These are phyloP conservation scores for Trypanosoma scelopori DNA, from an alignment of 208 protist species.

Conservation along the genomic window DNA sequence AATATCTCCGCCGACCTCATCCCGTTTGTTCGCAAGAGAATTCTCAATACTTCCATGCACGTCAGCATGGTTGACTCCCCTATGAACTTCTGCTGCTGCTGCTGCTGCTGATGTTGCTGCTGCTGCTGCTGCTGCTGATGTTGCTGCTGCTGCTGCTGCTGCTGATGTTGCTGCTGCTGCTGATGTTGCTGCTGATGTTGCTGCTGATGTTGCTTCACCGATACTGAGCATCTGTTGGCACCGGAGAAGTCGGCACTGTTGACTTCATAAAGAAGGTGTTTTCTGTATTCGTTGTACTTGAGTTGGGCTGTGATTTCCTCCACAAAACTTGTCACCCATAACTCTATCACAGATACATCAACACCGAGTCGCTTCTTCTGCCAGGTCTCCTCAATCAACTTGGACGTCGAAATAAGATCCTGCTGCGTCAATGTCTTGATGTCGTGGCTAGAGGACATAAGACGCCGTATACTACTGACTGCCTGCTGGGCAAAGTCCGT, in stretches of 20 bases:
- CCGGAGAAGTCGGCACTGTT: too few relatives aligned
- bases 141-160: not conserved
- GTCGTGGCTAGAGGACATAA: conserved; percentile 49
- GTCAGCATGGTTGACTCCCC: conserved; percentile 53
- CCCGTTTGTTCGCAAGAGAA: conserved; percentile 32
- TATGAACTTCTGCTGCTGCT: conserved; percentile 7
- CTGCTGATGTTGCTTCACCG: too few relatives aligned
- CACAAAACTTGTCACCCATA: conserved; percentile 37
- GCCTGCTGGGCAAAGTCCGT: conserved; percentile 64
- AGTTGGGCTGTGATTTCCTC: conserved; percentile 43
- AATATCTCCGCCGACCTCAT: conserved; percentile 27
- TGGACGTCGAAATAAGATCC: conserved; percentile 50
- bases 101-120: not conserved
- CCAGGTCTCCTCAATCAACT: conserved; percentile 50
- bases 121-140: too few relatives aligned
- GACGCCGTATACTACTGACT: conserved; percentile 51
- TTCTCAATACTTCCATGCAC: conserved; percentile 46
- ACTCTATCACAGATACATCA: conserved; percentile 30
- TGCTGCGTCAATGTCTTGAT: conserved; percentile 43
- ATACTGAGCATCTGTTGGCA: too few relatives aligned
- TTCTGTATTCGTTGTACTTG: conserved; percentile 7
- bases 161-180: conserved; percentile 1
- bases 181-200: not conserved
- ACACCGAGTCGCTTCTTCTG: conserved; percentile 30
- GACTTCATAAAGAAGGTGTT: too few relatives aligned